A percentile compares a stretch with the other conserved stretches of the same genome.
phyloP scores from a whole-genome alignment of 2,329 filamentous ascomycete species.

The Purpureocillium takamizusanense region DNA sequence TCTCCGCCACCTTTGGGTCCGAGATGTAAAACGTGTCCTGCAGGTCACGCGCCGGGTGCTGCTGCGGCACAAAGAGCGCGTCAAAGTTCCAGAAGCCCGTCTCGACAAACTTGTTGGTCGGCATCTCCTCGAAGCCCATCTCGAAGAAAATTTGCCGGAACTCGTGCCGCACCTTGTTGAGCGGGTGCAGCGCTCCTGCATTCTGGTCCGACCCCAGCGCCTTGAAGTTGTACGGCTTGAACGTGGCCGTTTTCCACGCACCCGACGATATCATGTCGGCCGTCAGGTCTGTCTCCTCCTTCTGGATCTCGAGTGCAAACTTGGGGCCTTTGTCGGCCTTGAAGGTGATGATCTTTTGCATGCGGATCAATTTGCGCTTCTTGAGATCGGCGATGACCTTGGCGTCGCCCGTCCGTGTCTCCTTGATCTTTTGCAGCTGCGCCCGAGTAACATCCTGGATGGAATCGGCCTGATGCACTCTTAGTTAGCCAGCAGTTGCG shows the following conservation, averaged over 20 bases:
- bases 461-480: slow-evolving; percentile 50
- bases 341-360: slow-evolving; percentile 81
- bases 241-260: slow-evolving; percentile 83
- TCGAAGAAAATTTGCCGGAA: slow-evolving; percentile 99
- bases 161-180: slow-evolving; percentile 93
- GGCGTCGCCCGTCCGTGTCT: slow-evolving; percentile 61
- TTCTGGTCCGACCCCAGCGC: slow-evolving; percentile 50
- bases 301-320: slow-evolving; percentile 78
- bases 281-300: slow-evolving; percentile 93
- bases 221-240: slow-evolving; percentile 83
- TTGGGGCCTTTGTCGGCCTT: slow-evolving; percentile 76
- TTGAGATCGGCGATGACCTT: slow-evolving; percentile 75
- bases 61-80: slow-evolving; percentile 85
- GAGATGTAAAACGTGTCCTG: slow-evolving; percentile 99
- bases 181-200: slow-evolving; percentile 53
- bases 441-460: slow-evolving; percentile 75
- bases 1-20: slow-evolving; percentile 70
- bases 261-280: slow-evolving; percentile 84
- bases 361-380: slow-evolving; percentile 82
- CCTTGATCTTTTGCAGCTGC: slow-evolving; percentile 63
- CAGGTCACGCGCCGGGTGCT: slow-evolving; percentile 92
- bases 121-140: slow-evolving; percentile 98
- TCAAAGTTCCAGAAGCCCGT: slow-evolving; percentile 99
- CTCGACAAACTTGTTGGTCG: slow-evolving; percentile 86
- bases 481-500: not conserved